phyloP scores from a whole-genome alignment of 148 eudicot species.

The Silene latifolia region DNA sequence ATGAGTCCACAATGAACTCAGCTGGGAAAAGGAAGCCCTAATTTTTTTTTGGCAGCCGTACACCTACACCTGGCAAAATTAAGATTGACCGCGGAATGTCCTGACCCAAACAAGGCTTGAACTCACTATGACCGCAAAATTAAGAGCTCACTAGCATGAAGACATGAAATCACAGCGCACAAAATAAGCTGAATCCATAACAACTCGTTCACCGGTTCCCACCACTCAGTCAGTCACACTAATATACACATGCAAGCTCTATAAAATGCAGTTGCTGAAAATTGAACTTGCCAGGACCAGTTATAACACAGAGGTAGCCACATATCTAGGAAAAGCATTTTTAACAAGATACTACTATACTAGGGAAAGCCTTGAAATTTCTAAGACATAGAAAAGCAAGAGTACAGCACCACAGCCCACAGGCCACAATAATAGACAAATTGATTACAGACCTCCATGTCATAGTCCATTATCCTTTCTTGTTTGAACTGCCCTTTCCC shows the following conservation, averaged over 20 bases:
- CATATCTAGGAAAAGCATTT: no score
- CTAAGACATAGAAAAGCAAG: neutral
- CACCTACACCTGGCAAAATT: neutral
- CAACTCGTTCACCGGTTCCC: neutral
- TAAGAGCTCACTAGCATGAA: no score
- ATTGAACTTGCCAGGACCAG: neutral
- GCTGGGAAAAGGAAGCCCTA: neutral
- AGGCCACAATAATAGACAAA: neutral
- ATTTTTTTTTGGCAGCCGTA: no score
- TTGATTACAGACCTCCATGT: constrained; percentile 47
- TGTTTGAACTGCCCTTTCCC: constrained; percentile 91
- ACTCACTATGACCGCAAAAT: neutral
- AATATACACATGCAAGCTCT: neutral
- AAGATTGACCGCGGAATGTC: neutral
- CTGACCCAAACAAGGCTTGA: neutral
- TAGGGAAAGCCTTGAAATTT: neutral
- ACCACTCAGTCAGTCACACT: neutral
- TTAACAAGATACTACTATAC: neutral
- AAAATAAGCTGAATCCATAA: neutral
- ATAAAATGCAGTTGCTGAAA: neutral
- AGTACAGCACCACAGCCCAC: neutral
- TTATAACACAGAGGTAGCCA: neutral
- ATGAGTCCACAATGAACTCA: neutral
- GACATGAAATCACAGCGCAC: neutral
- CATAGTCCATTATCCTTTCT: constrained; percentile 54